Evolutionary conservation across 225 moss, liverwort and hornwort species (phyloP).

Genomic region (Sphagnum tenellum): DNA sequence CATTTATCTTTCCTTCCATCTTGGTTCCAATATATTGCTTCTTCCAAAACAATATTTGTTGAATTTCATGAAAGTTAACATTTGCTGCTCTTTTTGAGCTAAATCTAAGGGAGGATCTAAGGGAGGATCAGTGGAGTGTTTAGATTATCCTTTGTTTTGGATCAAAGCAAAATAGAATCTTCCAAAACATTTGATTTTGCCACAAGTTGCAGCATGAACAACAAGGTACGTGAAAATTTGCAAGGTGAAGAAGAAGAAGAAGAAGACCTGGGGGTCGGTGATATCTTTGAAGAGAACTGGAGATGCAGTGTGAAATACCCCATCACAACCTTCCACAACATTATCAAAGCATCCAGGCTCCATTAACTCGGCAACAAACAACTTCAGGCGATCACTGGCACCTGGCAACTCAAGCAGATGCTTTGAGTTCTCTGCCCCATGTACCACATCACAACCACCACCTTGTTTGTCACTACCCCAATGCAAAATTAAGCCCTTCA

Average conservation of each 20-base stretch:
- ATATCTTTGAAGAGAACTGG: slow-evolving; percentile 45
- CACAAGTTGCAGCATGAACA: too few species aligned
- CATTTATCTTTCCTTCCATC: background rate
- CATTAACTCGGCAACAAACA: slow-evolving; percentile 65
- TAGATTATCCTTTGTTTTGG: background rate
- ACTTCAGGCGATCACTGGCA: slow-evolving; percentile 54
- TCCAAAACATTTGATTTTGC: background rate
- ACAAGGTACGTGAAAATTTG: too few species aligned
- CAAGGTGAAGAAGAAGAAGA: background rate
- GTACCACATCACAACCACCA: too few species aligned
- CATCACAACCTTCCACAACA: slow-evolving; percentile 54
- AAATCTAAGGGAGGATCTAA: too few species aligned
- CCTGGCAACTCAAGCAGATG: slow-evolving; percentile 57
- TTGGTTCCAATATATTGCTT: too few species aligned
- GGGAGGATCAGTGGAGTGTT: too few species aligned
- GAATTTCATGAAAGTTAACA: too few species aligned
- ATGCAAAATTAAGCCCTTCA: too few species aligned
- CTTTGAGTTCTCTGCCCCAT: slow-evolving; percentile 43
- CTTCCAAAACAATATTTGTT: too few species aligned
- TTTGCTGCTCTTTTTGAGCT: too few species aligned
- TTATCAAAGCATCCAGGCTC: slow-evolving; percentile 54
- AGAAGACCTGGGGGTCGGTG: slow-evolving; percentile 49
- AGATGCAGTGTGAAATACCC: slow-evolving; percentile 80
- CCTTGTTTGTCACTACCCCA: too few species aligned
- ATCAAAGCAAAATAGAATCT: background rate